Evolutionary conservation across 306 rosid genomes (phyloP).

Genomic region (Vigna hirtella): DNA sequence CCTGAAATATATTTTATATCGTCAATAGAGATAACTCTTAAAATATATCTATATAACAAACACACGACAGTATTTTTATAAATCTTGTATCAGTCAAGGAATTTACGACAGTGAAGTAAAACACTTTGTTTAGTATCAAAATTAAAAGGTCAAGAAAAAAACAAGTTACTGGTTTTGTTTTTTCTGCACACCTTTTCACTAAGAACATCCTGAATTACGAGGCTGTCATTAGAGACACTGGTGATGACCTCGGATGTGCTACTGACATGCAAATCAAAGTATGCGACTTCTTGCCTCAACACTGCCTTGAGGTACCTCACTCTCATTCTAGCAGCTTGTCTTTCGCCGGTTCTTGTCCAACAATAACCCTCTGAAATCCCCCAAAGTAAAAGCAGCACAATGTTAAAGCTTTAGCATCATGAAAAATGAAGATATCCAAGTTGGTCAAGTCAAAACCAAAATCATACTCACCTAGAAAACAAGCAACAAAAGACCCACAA

Average conservation of each 20-base stretch:
- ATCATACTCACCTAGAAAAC: conserved; percentile 80
- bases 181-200: conserved; percentile 78
- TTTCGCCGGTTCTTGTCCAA: conserved; percentile 96
- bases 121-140: not conserved
- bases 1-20: no score
- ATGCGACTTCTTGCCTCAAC: conserved; percentile 88
- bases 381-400: not conserved
- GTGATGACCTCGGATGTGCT: conserved; percentile 93
- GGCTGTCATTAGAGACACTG: conserved; percentile 84
- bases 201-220: conserved; percentile 79
- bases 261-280: conserved; percentile 88
- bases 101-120: not conserved
- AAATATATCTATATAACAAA: no score
- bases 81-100: not conserved
- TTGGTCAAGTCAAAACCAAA: conserved; percentile 12
- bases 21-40: no score
- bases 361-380: conserved; percentile 78
- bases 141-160: not conserved
- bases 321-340: conserved; percentile 95
- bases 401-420: conserved; percentile 1
- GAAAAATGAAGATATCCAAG: not conserved
- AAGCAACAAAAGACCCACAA: conserved; percentile 64
- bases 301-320: conserved; percentile 81
- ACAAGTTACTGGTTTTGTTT: not conserved
- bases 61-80: not conserved